These are phyloP conservation scores for Phaeosphaeria sp. DNA, from an alignment of 2,329 filamentous ascomycete species.

Conservation along the genomic window DNA sequence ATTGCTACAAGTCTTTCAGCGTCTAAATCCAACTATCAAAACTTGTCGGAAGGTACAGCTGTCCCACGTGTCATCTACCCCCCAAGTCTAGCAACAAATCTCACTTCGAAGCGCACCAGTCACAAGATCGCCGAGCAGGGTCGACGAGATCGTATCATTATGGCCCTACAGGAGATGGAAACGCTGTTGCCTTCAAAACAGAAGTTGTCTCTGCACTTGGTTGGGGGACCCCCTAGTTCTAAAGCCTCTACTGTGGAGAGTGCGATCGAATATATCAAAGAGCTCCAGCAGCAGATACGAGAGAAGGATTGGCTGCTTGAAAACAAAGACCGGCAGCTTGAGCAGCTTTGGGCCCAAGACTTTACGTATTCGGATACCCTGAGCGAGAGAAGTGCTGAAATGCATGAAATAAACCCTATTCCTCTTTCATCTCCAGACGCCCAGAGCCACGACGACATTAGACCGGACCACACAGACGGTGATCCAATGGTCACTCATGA, in stretches of 20 bases:
- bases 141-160: slow-evolving; percentile 91
- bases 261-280: slow-evolving; percentile 93
- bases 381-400: no score
- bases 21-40: background rate
- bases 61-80: background rate
- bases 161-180: slow-evolving; percentile 89
- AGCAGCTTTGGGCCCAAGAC: background rate
- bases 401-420: no score
- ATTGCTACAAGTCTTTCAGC: background rate
- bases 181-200: slow-evolving; percentile 70
- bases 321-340: slow-evolving; percentile 61
- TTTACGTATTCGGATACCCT: background rate
- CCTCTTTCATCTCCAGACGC: no score
- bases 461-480: no score
- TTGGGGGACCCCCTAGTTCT: no score
- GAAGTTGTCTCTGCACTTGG: no score
- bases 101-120: slow-evolving; percentile 95
- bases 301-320: slow-evolving; percentile 69
- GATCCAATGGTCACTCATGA: no score
- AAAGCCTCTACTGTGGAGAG: slow-evolving; percentile 96
- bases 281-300: slow-evolving; percentile 75
- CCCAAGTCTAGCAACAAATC: slow-evolving; percentile 60
- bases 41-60: background rate
- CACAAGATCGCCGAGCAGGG: slow-evolving; percentile 94
- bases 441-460: no score